Evolutionary conservation across 2,329 filamentous ascomycete species (phyloP).

Genomic region (Venturia asperata): DNA sequence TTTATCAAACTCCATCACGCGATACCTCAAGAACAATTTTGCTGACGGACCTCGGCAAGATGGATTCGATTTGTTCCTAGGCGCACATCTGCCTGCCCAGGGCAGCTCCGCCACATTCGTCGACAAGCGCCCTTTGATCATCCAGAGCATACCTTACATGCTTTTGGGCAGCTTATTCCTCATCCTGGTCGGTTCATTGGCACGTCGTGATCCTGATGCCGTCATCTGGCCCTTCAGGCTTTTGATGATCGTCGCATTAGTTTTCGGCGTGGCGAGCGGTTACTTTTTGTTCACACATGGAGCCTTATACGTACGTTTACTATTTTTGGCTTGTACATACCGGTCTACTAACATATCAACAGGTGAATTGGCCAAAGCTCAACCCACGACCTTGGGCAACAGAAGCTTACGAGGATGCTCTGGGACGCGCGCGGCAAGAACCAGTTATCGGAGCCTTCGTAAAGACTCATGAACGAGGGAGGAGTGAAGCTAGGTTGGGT

Average conservation of each 20-base stretch:
- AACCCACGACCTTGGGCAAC: conserved; percentile 79
- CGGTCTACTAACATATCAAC: conserved; percentile 8
- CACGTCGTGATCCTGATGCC: conserved; percentile 62
- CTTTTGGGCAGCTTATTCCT: conserved; percentile 81
- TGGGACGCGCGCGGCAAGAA: conserved; percentile 75
- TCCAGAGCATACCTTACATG: conserved; percentile 91
- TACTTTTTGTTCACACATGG: conserved; percentile 78
- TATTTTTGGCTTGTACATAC: conserved; percentile 16
- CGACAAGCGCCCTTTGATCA: conserved; percentile 75
- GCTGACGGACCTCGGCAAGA: conserved; percentile 89
- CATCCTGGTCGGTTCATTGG: conserved; percentile 66
- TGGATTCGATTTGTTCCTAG: conserved; percentile 89
- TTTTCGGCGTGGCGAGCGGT: conserved; percentile 61
- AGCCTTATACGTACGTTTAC: conserved; percentile 78
- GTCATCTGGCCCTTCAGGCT: conserved; percentile 74
- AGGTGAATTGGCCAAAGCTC: conserved; percentile 98
- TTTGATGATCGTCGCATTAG: conserved; percentile 72
- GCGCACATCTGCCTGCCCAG: conserved; percentile 69
- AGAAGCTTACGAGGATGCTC: conserved; percentile 83
- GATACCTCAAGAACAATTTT: conserved; percentile 94
- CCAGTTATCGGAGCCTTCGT: conserved; percentile 71
- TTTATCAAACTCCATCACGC: conserved; percentile 75
- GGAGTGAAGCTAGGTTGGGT: conserved; percentile 73
- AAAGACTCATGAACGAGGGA: conserved; percentile 65
- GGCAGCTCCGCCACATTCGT: conserved; percentile 62